Conservation (phyloP, 176 grass and related monocot genomes). For the Coix lacrymajobi region DNA sequence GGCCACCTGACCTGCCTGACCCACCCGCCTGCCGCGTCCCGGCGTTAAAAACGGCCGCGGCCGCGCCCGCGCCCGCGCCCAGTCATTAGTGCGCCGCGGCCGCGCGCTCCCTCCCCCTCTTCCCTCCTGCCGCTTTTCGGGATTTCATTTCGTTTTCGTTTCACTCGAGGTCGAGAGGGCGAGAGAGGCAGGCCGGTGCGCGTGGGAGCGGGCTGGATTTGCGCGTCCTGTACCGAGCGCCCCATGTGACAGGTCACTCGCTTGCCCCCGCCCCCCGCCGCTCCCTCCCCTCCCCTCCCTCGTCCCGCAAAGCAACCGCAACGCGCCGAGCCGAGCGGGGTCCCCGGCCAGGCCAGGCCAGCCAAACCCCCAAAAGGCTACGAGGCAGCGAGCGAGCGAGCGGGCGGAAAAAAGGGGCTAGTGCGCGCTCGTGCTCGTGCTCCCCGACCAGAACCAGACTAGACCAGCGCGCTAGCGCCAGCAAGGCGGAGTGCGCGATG, state of each 20-base stretch:
- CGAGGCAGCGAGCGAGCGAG: not conserved
- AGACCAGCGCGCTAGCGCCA: not conserved
- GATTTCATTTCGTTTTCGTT: not conserved
- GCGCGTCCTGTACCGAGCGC: conserved; percentile 41
- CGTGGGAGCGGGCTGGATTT: conserved; percentile 39
- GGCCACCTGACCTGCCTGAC: not conserved
- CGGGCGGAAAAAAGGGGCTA: not conserved
- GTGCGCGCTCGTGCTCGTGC: not conserved
- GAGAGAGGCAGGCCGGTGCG: not conserved
- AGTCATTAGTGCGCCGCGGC: not conserved
- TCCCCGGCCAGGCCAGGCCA: not conserved
- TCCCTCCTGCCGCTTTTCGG: not conserved
- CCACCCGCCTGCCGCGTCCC: not conserved
- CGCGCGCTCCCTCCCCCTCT: not conserved
- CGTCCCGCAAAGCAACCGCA: conserved; percentile 30
- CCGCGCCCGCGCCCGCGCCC: not conserved
- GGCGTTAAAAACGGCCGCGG: conserved; percentile 34
- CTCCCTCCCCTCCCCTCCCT: not conserved
- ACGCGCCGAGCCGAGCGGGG: conserved; percentile 13
- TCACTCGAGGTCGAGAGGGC: not conserved
- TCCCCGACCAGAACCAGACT: conserved; percentile 1
- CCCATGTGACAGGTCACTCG: conserved; percentile 47
- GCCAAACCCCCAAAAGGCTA: not conserved
- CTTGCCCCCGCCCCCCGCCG: not conserved
- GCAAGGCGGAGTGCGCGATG: not conserved